A percentile compares a stretch with the other conserved stretches of the same genome.
These are phyloP conservation scores for Podospora fimiseda DNA, from an alignment of 495 filamentous ascomycete species.

Conservation along the genomic window DNA sequence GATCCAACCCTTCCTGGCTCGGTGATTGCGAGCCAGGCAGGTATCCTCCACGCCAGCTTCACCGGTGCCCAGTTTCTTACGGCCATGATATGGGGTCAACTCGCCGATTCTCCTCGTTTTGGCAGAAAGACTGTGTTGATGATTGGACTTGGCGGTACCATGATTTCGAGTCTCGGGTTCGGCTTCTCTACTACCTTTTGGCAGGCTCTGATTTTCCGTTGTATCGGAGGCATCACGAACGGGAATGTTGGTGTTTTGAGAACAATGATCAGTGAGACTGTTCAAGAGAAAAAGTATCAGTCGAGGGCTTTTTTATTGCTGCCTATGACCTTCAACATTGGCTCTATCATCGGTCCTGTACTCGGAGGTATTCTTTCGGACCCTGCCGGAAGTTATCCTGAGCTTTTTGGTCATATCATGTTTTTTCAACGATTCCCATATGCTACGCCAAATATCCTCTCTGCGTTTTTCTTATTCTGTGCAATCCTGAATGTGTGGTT, in stretches of 20 bases:
- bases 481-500: conserved; percentile 53
- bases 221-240: conserved; percentile 69
- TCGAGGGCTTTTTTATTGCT: conserved; percentile 62
- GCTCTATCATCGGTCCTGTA: conserved; percentile 68
- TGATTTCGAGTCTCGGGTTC: conserved; percentile 68
- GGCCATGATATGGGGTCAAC: conserved; percentile 75
- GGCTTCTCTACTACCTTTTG: conserved; percentile 68
- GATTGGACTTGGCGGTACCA: conserved; percentile 65
- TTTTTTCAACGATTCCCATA: conserved; percentile 70
- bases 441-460: conserved; percentile 68
- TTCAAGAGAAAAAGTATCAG: conserved; percentile 57
- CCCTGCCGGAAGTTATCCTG: conserved; percentile 62
- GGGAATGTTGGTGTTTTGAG: conserved; percentile 77
- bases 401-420: conserved; percentile 57
- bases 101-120: conserved; percentile 62
- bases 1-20: conserved; percentile 57
- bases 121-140: conserved; percentile 74
- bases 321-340: conserved; percentile 74
- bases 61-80: conserved; percentile 79
- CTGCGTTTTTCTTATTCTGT: conserved; percentile 55
- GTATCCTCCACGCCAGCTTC: conserved; percentile 72
- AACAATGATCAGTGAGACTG: conserved; percentile 74
- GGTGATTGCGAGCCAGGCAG: conserved; percentile 68
- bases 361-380: conserved; percentile 71
- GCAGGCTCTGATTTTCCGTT: conserved; percentile 67